phyloP scores from a whole-genome alignment of 805 yeast genomes.

The Nakazawaea siamensis region DNA sequence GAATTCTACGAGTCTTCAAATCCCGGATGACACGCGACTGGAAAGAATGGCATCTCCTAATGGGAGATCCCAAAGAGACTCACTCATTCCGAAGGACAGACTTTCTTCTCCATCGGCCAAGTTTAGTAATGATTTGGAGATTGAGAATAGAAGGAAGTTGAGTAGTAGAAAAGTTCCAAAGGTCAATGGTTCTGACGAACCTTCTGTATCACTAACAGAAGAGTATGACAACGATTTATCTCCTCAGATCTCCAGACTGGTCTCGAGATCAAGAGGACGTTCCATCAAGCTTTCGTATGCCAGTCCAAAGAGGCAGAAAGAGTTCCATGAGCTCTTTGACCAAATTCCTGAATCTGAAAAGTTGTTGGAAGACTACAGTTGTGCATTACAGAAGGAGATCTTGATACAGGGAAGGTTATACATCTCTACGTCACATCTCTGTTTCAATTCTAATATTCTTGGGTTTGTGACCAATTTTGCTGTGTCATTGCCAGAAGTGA shows the following conservation, averaged over 20 bases:
- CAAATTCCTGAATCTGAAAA: constrained; percentile 41
- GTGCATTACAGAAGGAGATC: constrained; percentile 61
- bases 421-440: constrained; percentile 43
- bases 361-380: constrained; percentile 52
- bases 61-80: constrained; percentile 4
- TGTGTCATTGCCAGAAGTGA: constrained; percentile 53
- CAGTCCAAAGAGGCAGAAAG: constrained; percentile 43
- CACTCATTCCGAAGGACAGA: too few species aligned
- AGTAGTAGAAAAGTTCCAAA: background rate
- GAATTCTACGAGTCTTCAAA: background rate
- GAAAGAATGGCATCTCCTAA: constrained; percentile 4
- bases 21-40: background rate
- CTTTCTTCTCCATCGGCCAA: too few species aligned
- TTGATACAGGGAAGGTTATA: constrained; percentile 61
- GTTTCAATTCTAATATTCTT: constrained; percentile 60
- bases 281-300: constrained; percentile 23
- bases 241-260: constrained; percentile 9
- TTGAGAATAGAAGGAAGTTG: too few species aligned
- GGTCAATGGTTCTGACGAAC: background rate
- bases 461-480: constrained; percentile 57
- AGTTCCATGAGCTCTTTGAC: constrained; percentile 53
- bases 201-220: too few species aligned
- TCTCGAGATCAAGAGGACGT: constrained; percentile 13
- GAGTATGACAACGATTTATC: constrained; percentile 1
- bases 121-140: too few species aligned